A percentile compares a stretch with the other conserved stretches of the same genome.
phyloP scores from a whole-genome alignment of 345 rosid species.

The rapeseed (Brassica napus) region DNA sequence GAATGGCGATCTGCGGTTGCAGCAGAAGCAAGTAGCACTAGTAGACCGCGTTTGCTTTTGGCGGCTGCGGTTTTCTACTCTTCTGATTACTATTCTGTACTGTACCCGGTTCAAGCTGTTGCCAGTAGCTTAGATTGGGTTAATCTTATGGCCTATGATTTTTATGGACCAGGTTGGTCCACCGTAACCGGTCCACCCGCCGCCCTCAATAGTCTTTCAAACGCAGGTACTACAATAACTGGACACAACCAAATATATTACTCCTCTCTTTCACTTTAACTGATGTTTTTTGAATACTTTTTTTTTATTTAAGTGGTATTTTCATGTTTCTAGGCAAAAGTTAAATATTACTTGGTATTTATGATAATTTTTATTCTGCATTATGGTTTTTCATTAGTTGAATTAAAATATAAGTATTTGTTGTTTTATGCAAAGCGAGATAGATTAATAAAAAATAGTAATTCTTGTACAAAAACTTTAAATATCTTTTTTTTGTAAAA shows the following conservation, averaged over 20 bases:
- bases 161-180: slow-evolving; percentile 53
- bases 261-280: neutral
- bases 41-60: neutral
- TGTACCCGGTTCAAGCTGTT: slow-evolving; percentile 49
- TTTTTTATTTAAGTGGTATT: neutral
- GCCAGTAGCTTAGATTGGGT: slow-evolving; percentile 57
- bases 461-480: neutral
- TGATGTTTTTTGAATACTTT: neutral
- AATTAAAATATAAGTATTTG: too few species aligned
- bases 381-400: neutral
- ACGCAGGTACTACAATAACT: neutral
- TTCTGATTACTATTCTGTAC: slow-evolving; percentile 12
- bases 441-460: neutral
- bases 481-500: too few species aligned
- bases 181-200: slow-evolving; percentile 58
- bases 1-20: neutral
- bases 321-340: neutral
- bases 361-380: neutral
- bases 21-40: neutral
- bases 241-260: neutral
- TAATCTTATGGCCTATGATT: slow-evolving; percentile 65
- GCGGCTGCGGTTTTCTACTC: slow-evolving; percentile 43
- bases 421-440: neutral
- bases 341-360: too few species aligned
- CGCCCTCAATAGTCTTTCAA: neutral